These are phyloP conservation scores for Trichosporon ovoides DNA, from an alignment of 1,284 basidiomycete species.

Conservation along the genomic window DNA sequence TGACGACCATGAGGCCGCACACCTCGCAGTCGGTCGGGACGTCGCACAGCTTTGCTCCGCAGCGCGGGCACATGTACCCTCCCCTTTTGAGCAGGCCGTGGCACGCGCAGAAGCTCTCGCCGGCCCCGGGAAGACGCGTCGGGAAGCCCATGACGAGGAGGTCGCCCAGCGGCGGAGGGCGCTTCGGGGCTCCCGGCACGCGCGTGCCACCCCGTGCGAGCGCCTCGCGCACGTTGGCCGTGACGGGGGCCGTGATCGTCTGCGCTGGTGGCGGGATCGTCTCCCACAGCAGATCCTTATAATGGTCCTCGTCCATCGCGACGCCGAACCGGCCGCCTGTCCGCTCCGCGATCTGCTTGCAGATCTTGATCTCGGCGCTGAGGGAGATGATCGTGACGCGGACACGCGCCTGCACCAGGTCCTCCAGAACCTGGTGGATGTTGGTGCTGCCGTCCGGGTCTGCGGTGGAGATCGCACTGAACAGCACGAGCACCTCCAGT, in stretches of 20 bases:
- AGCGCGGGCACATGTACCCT: constrained; percentile 93
- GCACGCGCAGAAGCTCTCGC: constrained; percentile 82
- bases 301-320: constrained; percentile 93
- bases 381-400: constrained; percentile 88
- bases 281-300: constrained; percentile 90
- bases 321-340: constrained; percentile 90
- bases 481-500: constrained; percentile 89
- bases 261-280: constrained; percentile 91
- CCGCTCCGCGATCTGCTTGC: constrained; percentile 79
- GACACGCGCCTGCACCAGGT: constrained; percentile 73
- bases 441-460: constrained; percentile 75
- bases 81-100: constrained; percentile 83
- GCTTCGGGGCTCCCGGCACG: constrained; percentile 23
- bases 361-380: constrained; percentile 96
- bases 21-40: constrained; percentile 97
- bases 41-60: constrained; percentile 87
- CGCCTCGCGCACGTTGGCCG: constrained; percentile 48
- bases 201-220: constrained; percentile 51
- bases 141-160: constrained; percentile 99
- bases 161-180: constrained; percentile 65
- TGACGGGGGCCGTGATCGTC: constrained; percentile 47
- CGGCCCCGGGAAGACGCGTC: constrained; percentile 75
- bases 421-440: constrained; percentile 83
- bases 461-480: constrained; percentile 90
- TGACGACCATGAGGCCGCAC: constrained; percentile 95